Conservation (phyloP, 352 stramenopile genomes). For the Phytophthora foliorum region DNA sequence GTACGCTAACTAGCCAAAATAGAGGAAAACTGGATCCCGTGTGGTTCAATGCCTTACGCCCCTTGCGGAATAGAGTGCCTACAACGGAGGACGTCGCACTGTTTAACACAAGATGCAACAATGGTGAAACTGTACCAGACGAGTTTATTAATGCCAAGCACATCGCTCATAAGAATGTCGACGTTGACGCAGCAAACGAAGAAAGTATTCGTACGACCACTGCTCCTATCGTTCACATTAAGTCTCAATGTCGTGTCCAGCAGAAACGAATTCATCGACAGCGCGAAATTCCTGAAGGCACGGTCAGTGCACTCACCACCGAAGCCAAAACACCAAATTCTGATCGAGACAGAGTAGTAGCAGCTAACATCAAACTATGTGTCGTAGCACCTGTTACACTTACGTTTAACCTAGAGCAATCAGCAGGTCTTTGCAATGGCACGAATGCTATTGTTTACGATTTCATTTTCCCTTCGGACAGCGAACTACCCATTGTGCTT, state of each 20-base stretch:
- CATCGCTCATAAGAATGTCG: background rate
- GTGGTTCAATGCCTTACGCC: conserved; percentile 1
- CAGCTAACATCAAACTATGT: background rate
- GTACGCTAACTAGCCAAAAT: conserved; percentile 1
- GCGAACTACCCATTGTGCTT: background rate
- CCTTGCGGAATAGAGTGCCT: background rate
- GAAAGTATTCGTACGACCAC: background rate
- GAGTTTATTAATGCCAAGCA: background rate
- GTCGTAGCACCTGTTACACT: background rate
- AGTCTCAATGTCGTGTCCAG: background rate
- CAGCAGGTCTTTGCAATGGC: background rate
- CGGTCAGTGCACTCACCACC: background rate
- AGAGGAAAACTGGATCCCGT: background rate
- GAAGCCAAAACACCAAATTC: background rate
- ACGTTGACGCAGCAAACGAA: conserved; percentile 6
- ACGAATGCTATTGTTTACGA: background rate
- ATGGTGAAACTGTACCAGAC: too few species aligned
- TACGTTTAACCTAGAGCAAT: background rate
- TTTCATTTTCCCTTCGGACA: background rate
- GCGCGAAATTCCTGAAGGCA: background rate
- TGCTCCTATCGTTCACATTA: too few species aligned
- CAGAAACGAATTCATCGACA: background rate
- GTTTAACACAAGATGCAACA: too few species aligned
- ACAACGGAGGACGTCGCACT: background rate
- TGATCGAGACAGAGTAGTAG: too few species aligned